phyloP scores from a whole-genome alignment of 352 stramenopile species.

The Pythium diclinum region DNA sequence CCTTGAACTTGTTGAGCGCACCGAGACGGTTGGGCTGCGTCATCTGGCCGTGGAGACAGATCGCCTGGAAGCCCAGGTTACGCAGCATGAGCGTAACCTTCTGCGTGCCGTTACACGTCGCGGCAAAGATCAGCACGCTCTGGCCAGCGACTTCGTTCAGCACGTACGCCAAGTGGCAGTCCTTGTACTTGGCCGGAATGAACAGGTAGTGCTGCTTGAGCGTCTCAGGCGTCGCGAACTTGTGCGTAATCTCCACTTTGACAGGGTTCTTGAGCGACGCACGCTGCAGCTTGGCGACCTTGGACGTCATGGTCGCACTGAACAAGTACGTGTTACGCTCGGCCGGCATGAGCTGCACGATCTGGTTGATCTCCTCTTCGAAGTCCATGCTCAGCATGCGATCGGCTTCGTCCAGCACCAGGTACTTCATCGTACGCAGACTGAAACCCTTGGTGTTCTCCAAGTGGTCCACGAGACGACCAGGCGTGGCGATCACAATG shows the following conservation, averaged over 20 bases:
- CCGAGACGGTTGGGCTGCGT: conserved; percentile 96
- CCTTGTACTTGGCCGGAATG: conserved; percentile 99
- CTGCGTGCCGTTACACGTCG: conserved; percentile 97
- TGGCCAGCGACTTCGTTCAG: conserved; percentile 97
- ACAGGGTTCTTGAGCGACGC: conserved; percentile 96
- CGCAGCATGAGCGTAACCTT: conserved; percentile 95
- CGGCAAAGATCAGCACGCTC: conserved; percentile 97
- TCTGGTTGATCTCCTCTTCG: conserved; percentile 98
- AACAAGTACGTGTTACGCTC: conserved; percentile 97
- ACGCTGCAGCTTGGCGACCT: conserved; percentile 97
- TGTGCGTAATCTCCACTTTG: conserved; percentile 96
- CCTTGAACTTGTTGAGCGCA: conserved; percentile 98
- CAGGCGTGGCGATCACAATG: conserved; percentile 93
- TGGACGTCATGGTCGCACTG: conserved; percentile 98
- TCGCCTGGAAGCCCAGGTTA: conserved; percentile 97
- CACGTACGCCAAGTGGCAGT: conserved; percentile 98
- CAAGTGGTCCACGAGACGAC: conserved; percentile 92
- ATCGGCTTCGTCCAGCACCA: conserved; percentile 95
- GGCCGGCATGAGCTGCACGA: conserved; percentile 94
- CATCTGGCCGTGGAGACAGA: conserved; percentile 99
- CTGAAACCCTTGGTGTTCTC: conserved; percentile 97
- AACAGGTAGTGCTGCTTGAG: conserved; percentile 99
- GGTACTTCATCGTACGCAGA: conserved; percentile 87
- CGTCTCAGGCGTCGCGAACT: conserved; percentile 97
- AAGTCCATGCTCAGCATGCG: conserved; percentile 98